Conservation (phyloP, 352 stramenopile species). For the Phytophthora tubulina region DNA sequence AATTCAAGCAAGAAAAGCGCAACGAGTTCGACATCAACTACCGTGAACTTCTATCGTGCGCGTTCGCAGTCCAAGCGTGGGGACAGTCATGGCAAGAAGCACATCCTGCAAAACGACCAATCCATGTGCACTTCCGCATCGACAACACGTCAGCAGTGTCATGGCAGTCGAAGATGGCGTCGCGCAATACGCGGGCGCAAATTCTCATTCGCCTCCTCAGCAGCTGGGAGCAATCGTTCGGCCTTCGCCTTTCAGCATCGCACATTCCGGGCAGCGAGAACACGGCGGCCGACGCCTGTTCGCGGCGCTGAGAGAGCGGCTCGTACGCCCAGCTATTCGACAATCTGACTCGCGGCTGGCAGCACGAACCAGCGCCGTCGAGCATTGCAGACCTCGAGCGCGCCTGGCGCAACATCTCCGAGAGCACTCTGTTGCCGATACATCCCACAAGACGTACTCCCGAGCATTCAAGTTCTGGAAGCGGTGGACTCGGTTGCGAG, state of each 20-base stretch:
- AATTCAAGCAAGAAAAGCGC: background rate
- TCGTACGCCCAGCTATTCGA: background rate
- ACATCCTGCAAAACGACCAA: background rate
- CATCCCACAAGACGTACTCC: background rate
- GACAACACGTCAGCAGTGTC: slow-evolving; percentile 30
- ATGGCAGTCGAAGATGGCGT: slow-evolving; percentile 15
- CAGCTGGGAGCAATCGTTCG: background rate
- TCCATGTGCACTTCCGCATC: slow-evolving; percentile 31
- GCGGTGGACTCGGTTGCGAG: background rate
- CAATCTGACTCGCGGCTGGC: background rate
- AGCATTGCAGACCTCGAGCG: background rate
- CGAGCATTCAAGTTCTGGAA: background rate
- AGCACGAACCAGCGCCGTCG: background rate
- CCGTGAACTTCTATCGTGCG: slow-evolving; percentile 23
- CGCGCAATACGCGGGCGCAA: slow-evolving; percentile 6
- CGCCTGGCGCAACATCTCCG: background rate
- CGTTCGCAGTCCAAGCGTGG: slow-evolving; percentile 13
- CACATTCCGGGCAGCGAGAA: slow-evolving; percentile 11
- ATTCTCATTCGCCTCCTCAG: background rate
- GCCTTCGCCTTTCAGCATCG: slow-evolving; percentile 9
- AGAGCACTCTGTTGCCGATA: slow-evolving; percentile 10
- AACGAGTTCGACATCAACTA: slow-evolving; percentile 42
- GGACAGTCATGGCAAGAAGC: background rate
- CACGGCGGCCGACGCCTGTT: background rate
- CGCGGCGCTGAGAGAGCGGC: background rate